Evolutionary conservation across 192 early-diverging fungal genomes (phyloP).

Genomic region (Coemansia sp.): DNA sequence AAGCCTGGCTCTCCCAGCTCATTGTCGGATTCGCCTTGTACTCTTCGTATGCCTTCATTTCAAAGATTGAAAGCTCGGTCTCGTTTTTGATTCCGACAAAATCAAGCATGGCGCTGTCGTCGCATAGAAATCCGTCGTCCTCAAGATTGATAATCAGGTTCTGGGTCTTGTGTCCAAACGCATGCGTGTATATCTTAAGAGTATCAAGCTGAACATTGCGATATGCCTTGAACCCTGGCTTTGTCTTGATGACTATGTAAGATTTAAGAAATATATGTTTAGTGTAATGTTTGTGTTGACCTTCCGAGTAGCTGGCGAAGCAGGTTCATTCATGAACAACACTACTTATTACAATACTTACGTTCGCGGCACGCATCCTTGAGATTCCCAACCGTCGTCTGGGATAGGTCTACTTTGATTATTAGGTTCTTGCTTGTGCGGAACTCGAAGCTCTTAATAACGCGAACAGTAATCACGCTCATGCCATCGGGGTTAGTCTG

Average conservation of each 20-base stretch:
- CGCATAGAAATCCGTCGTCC: constrained; percentile 60
- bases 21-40: constrained; percentile 77
- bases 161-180: constrained; percentile 60
- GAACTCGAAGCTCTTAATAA: constrained; percentile 92
- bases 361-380: constrained; percentile 19
- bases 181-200: constrained; percentile 45
- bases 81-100: constrained; percentile 63
- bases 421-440: constrained; percentile 81
- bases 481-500: neutral
- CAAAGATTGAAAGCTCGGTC: constrained; percentile 83
- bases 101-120: constrained; percentile 56
- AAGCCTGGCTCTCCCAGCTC: constrained; percentile 60
- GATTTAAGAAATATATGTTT: neutral
- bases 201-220: constrained; percentile 22
- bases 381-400: constrained; percentile 58
- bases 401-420: constrained; percentile 65
- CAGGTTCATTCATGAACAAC: neutral
- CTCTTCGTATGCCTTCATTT: constrained; percentile 62
- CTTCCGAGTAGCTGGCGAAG: too few relatives aligned
- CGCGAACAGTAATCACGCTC: constrained; percentile 67
- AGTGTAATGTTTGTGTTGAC: neutral
- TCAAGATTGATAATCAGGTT: constrained; percentile 88
- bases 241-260: constrained; percentile 24
- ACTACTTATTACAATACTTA: constrained; percentile 12
- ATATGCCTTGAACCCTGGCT: constrained; percentile 36